Conservation (phyloP, 345 rosid genomes). For the Gynandropsis gynandra region DNA sequence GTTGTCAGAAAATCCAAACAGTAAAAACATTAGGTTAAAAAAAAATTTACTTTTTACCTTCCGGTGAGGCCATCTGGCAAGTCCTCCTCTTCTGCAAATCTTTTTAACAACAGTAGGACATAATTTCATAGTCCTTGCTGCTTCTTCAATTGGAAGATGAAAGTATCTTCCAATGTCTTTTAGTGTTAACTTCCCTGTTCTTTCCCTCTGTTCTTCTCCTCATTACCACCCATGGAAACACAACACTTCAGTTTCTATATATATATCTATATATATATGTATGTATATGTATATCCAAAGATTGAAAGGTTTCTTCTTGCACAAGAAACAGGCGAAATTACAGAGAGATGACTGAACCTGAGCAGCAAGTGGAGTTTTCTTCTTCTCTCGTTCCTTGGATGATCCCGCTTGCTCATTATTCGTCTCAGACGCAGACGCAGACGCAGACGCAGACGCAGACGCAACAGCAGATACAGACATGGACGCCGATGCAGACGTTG, state of each 20-base stretch:
- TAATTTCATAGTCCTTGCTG: slow-evolving; percentile 35
- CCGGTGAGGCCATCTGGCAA: slow-evolving; percentile 53
- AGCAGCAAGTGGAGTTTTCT: slow-evolving; percentile 20
- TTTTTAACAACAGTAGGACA: slow-evolving; percentile 60
- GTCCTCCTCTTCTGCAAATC: slow-evolving; percentile 34
- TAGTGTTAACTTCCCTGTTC: slow-evolving; percentile 36
- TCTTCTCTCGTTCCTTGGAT: not conserved
- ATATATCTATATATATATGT: not conserved
- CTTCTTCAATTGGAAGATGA: slow-evolving; percentile 47
- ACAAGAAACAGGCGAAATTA: not conserved
- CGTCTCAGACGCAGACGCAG: not conserved
- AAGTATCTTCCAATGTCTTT: slow-evolving; percentile 33
- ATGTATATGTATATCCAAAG: no score
- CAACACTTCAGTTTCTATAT: not conserved
- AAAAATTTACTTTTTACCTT: slow-evolving; percentile 30
- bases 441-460: no score
- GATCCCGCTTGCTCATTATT: not conserved
- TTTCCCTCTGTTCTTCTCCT: slow-evolving; percentile 48
- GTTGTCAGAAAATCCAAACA: no score
- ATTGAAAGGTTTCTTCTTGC: not conserved
- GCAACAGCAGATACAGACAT: no score
- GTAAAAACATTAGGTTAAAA: not conserved
- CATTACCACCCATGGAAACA: not conserved
- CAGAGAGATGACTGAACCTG: slow-evolving; percentile 29
- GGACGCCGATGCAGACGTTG: no score